Conservation (phyloP, 1,284 basidiomycete genomes). For the Cutaneotrichosporon spelunceum region DNA sequence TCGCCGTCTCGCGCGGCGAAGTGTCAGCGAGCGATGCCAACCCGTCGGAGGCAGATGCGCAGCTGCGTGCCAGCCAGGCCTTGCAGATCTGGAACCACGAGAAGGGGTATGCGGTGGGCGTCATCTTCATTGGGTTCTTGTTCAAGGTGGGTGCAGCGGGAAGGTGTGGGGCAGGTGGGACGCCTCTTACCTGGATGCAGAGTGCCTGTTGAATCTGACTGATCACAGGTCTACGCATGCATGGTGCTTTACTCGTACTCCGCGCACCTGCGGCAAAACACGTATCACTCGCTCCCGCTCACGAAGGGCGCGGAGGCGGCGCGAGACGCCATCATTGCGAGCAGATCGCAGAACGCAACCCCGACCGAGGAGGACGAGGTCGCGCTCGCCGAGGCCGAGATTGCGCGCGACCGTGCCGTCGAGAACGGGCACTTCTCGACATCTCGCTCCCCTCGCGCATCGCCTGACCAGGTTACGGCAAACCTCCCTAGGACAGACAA, state of each 20-base stretch:
- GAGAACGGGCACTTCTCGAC: constrained; percentile 3
- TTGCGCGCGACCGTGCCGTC: constrained; percentile 4
- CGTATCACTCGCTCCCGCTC: constrained; percentile 77
- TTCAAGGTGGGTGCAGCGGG: constrained; percentile 65
- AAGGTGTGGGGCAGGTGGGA: neutral
- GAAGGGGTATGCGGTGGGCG: constrained; percentile 68
- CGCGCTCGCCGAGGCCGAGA: constrained; percentile 18
- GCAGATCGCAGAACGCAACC: neutral
- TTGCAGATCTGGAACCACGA: constrained; percentile 84
- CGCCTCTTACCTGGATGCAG: too few species aligned
- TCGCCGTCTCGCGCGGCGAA: constrained; percentile 47
- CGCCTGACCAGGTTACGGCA: neutral
- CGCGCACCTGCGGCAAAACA: constrained; percentile 83
- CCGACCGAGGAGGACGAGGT: constrained; percentile 13
- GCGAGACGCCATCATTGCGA: constrained; percentile 2
- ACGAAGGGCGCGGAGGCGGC: constrained; percentile 36
- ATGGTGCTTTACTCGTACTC: constrained; percentile 91
- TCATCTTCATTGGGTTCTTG: constrained; percentile 80
- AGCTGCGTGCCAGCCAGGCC: constrained; percentile 58
- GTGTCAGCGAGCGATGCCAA: constrained; percentile 33
- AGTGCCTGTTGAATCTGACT: neutral
- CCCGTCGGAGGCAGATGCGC: constrained; percentile 54
- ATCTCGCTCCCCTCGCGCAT: neutral
- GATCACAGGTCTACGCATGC: constrained; percentile 80
- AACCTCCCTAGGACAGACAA: constrained; percentile 6